phyloP scores from a whole-genome alignment of 495 filamentous ascomycete genomes.

The Daldinia bambusicola region DNA sequence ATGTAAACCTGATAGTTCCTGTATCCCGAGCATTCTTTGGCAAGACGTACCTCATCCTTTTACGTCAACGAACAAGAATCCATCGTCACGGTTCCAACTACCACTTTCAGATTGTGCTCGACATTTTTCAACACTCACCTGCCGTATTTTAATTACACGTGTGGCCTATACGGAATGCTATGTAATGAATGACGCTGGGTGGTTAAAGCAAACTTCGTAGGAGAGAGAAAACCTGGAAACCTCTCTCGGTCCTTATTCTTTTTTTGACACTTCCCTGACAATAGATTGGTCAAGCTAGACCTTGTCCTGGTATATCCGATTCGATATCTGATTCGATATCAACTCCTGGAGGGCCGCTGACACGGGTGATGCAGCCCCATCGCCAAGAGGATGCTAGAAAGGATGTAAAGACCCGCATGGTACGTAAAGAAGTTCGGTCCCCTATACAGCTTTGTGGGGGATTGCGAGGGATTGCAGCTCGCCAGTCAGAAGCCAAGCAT shows the following conservation, averaged over 20 bases:
- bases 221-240: slow-evolving; percentile 8
- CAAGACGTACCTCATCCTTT: slow-evolving; percentile 10
- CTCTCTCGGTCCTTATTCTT: slow-evolving; percentile 14
- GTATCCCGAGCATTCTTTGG: slow-evolving; percentile 1
- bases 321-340: too few species aligned
- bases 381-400: slow-evolving; percentile 33
- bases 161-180: too few species aligned
- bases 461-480: slow-evolving; percentile 34
- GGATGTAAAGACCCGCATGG: slow-evolving; percentile 31
- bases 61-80: slow-evolving; percentile 35
- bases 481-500: slow-evolving; percentile 43
- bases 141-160: slow-evolving; percentile 9
- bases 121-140: neutral
- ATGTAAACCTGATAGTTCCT: slow-evolving; percentile 12
- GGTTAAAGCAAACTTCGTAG: slow-evolving; percentile 22
- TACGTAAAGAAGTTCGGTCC: slow-evolving; percentile 38
- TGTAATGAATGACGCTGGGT: slow-evolving; percentile 16
- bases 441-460: slow-evolving; percentile 43
- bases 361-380: slow-evolving; percentile 38
- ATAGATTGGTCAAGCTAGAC: neutral
- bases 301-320: slow-evolving; percentile 1
- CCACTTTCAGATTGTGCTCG: slow-evolving; percentile 22
- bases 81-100: slow-evolving; percentile 17
- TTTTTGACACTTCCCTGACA: neutral
- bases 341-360: slow-evolving; percentile 19